phyloP scores from a whole-genome alignment of 2,329 filamentous ascomycete species.

The Fusarium piperis region DNA sequence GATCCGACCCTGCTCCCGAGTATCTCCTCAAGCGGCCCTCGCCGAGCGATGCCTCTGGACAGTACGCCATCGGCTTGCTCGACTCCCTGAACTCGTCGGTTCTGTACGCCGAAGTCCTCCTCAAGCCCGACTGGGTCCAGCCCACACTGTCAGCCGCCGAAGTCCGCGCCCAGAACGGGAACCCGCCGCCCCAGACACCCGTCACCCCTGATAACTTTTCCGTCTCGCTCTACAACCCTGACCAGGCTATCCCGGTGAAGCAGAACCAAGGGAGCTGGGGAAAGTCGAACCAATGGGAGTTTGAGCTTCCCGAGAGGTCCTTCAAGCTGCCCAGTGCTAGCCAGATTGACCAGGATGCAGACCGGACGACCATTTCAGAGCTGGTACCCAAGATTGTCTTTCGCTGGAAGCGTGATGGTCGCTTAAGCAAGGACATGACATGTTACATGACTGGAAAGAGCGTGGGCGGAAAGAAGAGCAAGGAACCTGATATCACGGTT shows the following conservation, averaged over 20 bases:
- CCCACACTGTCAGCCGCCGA: constrained; percentile 84
- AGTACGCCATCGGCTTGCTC: constrained; percentile 86
- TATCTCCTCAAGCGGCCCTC: constrained; percentile 83
- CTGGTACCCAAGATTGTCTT: constrained; percentile 81
- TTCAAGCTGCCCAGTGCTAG: constrained; percentile 85
- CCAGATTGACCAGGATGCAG: constrained; percentile 76
- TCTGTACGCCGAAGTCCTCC: constrained; percentile 85
- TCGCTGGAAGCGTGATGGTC: constrained; percentile 88
- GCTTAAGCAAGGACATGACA: constrained; percentile 86
- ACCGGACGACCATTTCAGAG: constrained; percentile 52
- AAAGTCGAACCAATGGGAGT: constrained; percentile 84
- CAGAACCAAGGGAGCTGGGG: constrained; percentile 82
- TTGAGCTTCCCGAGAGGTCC: constrained; percentile 87
- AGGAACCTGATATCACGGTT: constrained; percentile 95
- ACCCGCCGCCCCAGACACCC: constrained; percentile 69
- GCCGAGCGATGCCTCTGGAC: constrained; percentile 76
- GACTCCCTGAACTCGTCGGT: constrained; percentile 84
- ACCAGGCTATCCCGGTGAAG: constrained; percentile 79
- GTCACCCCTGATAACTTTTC: constrained; percentile 80
- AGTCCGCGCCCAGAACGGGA: constrained; percentile 73
- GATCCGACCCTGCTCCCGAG: constrained; percentile 79
- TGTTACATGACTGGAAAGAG: constrained; percentile 87
- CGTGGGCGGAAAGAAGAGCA: constrained; percentile 79
- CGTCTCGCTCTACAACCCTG: constrained; percentile 94
- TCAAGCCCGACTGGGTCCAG: constrained; percentile 86